These are phyloP conservation scores for Speleostelium caveatum DNA, from an alignment of 78 protist genomes.

Conservation along the genomic window DNA sequence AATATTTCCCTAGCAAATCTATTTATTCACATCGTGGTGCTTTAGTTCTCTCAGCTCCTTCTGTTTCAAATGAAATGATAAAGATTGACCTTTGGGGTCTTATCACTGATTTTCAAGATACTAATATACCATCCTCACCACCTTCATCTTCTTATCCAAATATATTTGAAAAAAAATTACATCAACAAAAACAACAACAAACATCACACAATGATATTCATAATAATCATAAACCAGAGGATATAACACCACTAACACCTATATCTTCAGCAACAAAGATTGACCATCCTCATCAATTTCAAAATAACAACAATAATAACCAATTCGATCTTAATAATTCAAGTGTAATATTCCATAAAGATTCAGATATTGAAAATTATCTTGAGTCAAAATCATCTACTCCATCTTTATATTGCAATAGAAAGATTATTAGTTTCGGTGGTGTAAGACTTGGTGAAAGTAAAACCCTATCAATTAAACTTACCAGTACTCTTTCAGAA, in stretches of 20 bases:
- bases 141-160: constrained; percentile 8
- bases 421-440: constrained; percentile 30
- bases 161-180: too few relatives aligned
- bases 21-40: constrained; percentile 14
- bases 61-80: constrained; percentile 7
- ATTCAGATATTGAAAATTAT: neutral
- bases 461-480: neutral
- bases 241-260: neutral
- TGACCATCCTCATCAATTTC: neutral
- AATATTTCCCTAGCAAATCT: neutral
- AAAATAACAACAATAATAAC: too few relatives aligned
- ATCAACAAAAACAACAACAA: neutral
- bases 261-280: neutral
- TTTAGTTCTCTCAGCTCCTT: neutral
- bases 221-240: too few relatives aligned
- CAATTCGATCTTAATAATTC: constrained; percentile 8
- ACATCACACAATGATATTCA: too few relatives aligned
- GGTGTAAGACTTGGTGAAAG: constrained; percentile 60
- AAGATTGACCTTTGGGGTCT: constrained; percentile 24
- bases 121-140: constrained; percentile 22
- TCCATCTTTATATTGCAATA: constrained; percentile 33
- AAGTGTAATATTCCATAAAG: constrained; percentile 16
- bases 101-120: neutral
- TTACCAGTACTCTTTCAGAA: constrained; percentile 5
- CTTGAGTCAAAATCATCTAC: neutral